A percentile compares a stretch with the other conserved stretches of the same genome.
These are phyloP conservation scores for Mucor irregularis DNA, from an alignment of 371 early-diverging fungal genomes.

Conservation along the genomic window DNA sequence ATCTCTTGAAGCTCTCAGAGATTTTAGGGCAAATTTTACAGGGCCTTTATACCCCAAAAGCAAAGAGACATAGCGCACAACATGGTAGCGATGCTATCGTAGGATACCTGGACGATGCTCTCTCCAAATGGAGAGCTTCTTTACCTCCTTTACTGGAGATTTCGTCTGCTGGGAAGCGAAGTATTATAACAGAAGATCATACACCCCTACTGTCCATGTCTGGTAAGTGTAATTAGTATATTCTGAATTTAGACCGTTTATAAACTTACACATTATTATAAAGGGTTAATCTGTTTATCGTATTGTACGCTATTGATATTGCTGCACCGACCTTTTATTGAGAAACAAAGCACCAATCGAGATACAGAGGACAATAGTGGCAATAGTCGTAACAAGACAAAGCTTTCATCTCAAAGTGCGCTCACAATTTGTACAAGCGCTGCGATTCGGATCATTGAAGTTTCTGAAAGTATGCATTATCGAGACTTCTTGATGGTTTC, in stretches of 20 bases:
- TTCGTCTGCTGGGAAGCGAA: not conserved
- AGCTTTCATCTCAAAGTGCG: conserved; percentile 28
- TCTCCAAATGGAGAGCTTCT: conserved; percentile 36
- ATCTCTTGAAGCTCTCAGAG: conserved; percentile 38
- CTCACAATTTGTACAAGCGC: conserved; percentile 49
- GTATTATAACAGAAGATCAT: not conserved
- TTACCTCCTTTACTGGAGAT: conserved; percentile 14
- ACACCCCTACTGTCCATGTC: conserved; percentile 21
- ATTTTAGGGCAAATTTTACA: conserved; percentile 36
- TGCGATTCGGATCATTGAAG: conserved; percentile 30
- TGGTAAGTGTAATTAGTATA: conserved; percentile 17
- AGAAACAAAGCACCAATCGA: not conserved
- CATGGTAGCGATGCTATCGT: conserved; percentile 42
- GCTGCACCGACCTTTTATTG: conserved; percentile 71
- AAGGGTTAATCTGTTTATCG: conserved; percentile 54
- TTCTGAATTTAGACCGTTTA: not conserved
- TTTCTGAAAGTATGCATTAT: conserved; percentile 27
- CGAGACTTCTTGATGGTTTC: conserved; percentile 22
- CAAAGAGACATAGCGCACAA: conserved; percentile 28
- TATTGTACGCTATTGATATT: conserved; percentile 72
- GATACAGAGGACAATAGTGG: not conserved
- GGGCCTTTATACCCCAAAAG: conserved; percentile 38
- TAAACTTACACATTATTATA: not conserved
- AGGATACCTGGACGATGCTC: conserved; percentile 27
- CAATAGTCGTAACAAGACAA: not conserved